Evolutionary conservation across 192 early-diverging fungal genomes (phyloP).

Genomic region (Rhizoclosmatium sp.): DNA sequence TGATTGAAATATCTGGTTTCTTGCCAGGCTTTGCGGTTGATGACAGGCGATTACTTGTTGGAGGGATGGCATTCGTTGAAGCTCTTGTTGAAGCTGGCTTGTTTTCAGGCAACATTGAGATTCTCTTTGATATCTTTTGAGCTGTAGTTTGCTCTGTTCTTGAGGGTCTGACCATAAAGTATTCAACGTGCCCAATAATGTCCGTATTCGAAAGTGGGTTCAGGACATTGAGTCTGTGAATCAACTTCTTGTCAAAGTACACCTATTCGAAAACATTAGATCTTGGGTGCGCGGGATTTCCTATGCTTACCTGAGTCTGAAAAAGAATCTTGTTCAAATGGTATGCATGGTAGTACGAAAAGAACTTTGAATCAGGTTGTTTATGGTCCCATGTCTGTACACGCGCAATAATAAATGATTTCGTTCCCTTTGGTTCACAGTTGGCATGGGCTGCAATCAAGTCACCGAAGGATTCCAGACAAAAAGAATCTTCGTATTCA

Average conservation of each 20-base stretch:
- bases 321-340: conserved; percentile 72
- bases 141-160: background rate
- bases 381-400: conserved; percentile 72
- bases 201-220: conserved; percentile 73
- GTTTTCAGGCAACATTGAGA: too few relatives aligned
- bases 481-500: conserved; percentile 72
- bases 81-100: background rate
- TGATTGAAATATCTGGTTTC: background rate
- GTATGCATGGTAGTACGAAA: conserved; percentile 69
- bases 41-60: conserved; percentile 6
- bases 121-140: background rate
- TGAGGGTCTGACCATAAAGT: conserved; percentile 59
- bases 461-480: conserved; percentile 65
- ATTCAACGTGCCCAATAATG: conserved; percentile 71
- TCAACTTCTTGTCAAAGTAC: conserved; percentile 68
- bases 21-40: conserved; percentile 22
- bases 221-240: conserved; percentile 69
- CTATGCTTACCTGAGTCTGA: conserved; percentile 58
- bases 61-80: conserved; percentile 1
- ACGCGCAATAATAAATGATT: conserved; percentile 66
- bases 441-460: conserved; percentile 51
- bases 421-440: conserved; percentile 50
- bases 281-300: background rate
- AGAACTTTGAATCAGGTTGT: conserved; percentile 62
- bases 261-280: conserved; percentile 21